Evolutionary conservation across 1,284 basidiomycete species (phyloP).

Genomic region (Cryptococcus wingfieldii): DNA sequence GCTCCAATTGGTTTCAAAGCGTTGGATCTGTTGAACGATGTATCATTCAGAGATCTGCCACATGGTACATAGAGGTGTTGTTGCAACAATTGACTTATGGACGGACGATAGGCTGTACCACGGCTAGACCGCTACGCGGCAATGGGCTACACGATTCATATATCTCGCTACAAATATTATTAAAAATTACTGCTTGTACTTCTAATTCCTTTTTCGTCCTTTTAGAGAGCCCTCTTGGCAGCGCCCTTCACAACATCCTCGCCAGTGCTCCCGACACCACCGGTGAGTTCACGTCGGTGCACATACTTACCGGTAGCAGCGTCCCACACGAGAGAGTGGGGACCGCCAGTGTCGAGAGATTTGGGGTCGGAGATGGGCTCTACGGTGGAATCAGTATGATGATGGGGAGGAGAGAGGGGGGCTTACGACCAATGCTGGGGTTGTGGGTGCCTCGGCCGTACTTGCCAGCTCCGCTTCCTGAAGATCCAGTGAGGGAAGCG

Average conservation of each 20-base stretch:
- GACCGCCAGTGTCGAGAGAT: conserved; percentile 33
- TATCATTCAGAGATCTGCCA: no score
- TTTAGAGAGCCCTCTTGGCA: not conserved
- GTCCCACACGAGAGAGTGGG: conserved; percentile 31
- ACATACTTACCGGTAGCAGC: conserved; percentile 23
- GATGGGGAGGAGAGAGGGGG: not conserved
- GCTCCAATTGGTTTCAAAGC: no score
- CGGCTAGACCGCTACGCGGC: no score
- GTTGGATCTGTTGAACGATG: no score
- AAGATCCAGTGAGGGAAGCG: not conserved
- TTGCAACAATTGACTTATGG: no score
- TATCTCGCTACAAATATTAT: no score
- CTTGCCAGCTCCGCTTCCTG: conserved; percentile 10
- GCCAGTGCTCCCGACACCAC: not conserved
- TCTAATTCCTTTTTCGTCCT: not conserved
- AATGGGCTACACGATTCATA: no score
- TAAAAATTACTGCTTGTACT: no score
- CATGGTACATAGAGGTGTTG: no score
- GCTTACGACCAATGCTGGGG: not conserved
- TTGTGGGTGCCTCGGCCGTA: conserved; percentile 9
- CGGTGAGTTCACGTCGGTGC: conserved; percentile 24
- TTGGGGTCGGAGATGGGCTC: conserved; percentile 30
- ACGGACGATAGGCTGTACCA: no score
- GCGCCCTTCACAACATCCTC: not conserved
- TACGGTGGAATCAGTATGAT: conserved; percentile 3